A percentile compares a stretch with the other conserved stretches of the same genome.
phyloP scores from a whole-genome alignment of 2,329 filamentous ascomycete species.

The Penicillium crustosum region DNA sequence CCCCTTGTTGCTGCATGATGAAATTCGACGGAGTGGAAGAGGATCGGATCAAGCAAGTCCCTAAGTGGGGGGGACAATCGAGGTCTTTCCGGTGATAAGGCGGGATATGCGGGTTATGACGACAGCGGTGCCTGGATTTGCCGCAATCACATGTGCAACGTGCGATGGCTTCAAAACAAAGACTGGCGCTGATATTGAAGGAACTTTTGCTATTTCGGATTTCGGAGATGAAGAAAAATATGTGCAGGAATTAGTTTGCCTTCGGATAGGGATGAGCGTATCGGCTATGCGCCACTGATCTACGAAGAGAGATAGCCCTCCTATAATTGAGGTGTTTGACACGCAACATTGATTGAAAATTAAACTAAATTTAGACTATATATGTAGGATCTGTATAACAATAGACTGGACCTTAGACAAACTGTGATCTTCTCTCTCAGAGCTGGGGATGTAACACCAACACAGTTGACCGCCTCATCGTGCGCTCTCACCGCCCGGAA shows the following conservation, averaged over 20 bases:
- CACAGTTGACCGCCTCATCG: conserved; percentile 6
- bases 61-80: conserved; percentile 10
- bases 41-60: not conserved
- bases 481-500: conserved; percentile 18
- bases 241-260: not conserved
- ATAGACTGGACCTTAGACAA: not conserved
- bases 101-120: conserved; percentile 14
- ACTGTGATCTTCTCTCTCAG: not conserved
- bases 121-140: conserved; percentile 17
- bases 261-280: not conserved
- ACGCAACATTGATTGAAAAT: not conserved
- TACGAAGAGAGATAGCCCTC: not conserved
- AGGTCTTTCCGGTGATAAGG: conserved; percentile 2
- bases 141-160: conserved; percentile 1
- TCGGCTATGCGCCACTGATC: not conserved
- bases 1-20: conserved; percentile 19
- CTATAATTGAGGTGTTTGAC: too few species aligned
- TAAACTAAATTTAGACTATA: not conserved
- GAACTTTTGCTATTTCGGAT: not conserved
- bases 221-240: not conserved
- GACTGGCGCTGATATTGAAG: not conserved
- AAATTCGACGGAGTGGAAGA: not conserved
- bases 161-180: not conserved
- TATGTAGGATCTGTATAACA: too few species aligned
- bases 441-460: not conserved